A percentile compares a stretch with the other conserved stretches of the same genome.
Evolutionary conservation across 139 green algal species (phyloP).

Genomic region (Chlorella sp.): DNA sequence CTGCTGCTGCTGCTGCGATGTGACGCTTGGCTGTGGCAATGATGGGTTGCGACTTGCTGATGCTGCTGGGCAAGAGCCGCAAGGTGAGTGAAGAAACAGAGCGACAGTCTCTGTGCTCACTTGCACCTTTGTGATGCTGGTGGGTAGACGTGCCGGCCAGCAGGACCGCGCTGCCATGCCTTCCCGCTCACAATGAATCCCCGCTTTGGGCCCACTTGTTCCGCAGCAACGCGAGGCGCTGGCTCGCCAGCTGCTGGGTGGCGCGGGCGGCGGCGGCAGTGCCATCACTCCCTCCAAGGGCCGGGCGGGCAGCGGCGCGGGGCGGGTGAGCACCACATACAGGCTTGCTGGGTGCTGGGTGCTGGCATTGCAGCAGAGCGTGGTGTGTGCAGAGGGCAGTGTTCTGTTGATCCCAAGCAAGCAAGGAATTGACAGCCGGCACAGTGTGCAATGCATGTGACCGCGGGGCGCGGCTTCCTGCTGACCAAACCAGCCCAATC

Average conservation of each 20-base stretch:
- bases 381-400: too few relatives aligned
- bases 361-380: not conserved
- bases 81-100: too few relatives aligned
- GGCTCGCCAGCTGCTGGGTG: constrained; percentile 84
- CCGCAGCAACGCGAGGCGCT: constrained; percentile 72
- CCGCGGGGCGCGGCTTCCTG: too few relatives aligned
- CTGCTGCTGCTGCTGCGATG: not conserved
- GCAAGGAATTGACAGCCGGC: too few relatives aligned
- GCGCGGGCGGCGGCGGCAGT: not conserved
- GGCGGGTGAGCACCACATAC: not conserved
- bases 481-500: too few relatives aligned
- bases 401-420: too few relatives aligned
- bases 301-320: not conserved
- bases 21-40: too few relatives aligned
- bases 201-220: not conserved
- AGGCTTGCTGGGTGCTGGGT: not conserved
- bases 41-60: constrained; percentile 55
- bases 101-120: too few relatives aligned
- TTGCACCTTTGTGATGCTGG: too few relatives aligned
- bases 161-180: too few relatives aligned
- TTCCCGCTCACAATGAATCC: too few relatives aligned
- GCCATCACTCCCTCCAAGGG: not conserved
- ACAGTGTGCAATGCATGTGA: not conserved
- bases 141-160: too few relatives aligned
- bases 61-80: constrained; percentile 65